These are phyloP conservation scores for Rhizoclosmatium sp. DNA, from an alignment of 192 early-diverging fungal species.

Conservation along the genomic window DNA sequence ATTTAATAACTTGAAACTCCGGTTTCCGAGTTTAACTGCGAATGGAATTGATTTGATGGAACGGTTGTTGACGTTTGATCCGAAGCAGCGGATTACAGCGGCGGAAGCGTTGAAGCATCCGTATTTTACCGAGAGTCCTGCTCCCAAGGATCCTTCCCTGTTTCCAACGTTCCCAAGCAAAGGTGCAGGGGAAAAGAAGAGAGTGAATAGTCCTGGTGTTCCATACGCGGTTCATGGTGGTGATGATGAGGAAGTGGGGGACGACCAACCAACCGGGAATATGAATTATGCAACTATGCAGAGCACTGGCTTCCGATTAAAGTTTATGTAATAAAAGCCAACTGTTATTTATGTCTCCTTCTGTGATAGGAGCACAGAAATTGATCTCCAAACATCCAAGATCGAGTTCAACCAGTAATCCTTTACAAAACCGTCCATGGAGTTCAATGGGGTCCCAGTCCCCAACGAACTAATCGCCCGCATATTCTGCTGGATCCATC, in stretches of 20 bases:
- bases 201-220: constrained; percentile 58
- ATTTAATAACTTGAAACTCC: constrained; percentile 53
- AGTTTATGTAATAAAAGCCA: constrained; percentile 40
- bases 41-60: constrained; percentile 82
- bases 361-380: background rate
- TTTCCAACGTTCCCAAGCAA: constrained; percentile 91
- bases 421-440: too few relatives aligned
- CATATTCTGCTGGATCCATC: too few relatives aligned
- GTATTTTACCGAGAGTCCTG: constrained; percentile 87
- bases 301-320: constrained; percentile 67
- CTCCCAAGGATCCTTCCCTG: constrained; percentile 90
- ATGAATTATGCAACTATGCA: constrained; percentile 58
- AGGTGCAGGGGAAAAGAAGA: constrained; percentile 33
- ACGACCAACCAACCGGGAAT: constrained; percentile 46
- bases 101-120: constrained; percentile 90
- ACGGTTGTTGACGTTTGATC: constrained; percentile 83
- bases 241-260: constrained; percentile 56
- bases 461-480: too few relatives aligned
- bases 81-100: constrained; percentile 85
- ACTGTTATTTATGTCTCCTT: background rate
- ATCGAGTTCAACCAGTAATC: too few relatives aligned
- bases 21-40: constrained; percentile 70
- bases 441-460: too few relatives aligned
- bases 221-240: constrained; percentile 65
- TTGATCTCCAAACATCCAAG: background rate